Percentiles rank a stretch among this genome's conserved stretches.
Evolutionary conservation across 805 yeast genomes (phyloP).

Genomic region (Monosporozyma unispora): DNA sequence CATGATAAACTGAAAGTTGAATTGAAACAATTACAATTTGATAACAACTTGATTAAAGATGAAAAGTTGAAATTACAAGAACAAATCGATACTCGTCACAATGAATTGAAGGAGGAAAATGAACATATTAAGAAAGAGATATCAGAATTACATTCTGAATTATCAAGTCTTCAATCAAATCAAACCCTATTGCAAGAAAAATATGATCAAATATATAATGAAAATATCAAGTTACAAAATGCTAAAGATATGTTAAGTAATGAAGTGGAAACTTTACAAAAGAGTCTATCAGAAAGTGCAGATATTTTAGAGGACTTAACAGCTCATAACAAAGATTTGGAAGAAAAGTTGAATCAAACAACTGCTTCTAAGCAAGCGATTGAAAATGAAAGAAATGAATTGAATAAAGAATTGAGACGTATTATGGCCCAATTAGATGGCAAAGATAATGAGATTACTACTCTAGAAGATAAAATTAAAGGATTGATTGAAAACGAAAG

Average conservation of each 20-base stretch:
- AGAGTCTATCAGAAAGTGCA: not conserved
- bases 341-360: not conserved
- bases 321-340: not conserved
- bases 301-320: slow-evolving; percentile 2
- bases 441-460: slow-evolving; percentile 3
- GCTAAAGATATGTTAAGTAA: not conserved
- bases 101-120: slow-evolving; percentile 8
- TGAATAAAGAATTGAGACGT: slow-evolving; percentile 5
- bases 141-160: slow-evolving; percentile 19
- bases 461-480: slow-evolving; percentile 3
- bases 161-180: slow-evolving; percentile 23
- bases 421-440: slow-evolving; percentile 1
- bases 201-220: slow-evolving; percentile 15
- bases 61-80: slow-evolving; percentile 5
- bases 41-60: slow-evolving; percentile 8
- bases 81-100: not conserved
- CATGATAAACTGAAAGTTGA: slow-evolving; percentile 11
- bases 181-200: slow-evolving; percentile 22
- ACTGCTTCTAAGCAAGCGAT: slow-evolving; percentile 3
- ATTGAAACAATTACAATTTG: slow-evolving; percentile 5
- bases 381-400: slow-evolving; percentile 5
- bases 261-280: slow-evolving; percentile 3
- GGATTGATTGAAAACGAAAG: slow-evolving; percentile 3
- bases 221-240: slow-evolving; percentile 7
- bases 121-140: slow-evolving; percentile 10